phyloP scores from a whole-genome alignment of 306 rosid genomes.

The Casuarina cunninghamiana region DNA sequence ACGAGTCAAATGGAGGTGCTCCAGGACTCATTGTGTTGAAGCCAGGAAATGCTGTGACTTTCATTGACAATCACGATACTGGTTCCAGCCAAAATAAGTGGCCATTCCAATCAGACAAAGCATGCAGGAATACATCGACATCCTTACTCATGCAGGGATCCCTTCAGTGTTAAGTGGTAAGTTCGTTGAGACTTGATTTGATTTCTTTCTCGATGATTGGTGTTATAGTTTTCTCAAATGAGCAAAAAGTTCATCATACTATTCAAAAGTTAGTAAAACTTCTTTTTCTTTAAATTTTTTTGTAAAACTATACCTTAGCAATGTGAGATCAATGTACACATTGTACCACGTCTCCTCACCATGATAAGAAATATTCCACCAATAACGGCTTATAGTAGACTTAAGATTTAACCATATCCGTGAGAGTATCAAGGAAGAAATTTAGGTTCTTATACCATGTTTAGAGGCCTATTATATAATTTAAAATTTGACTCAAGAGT shows the following conservation, averaged over 20 bases:
- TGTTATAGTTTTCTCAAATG: background rate
- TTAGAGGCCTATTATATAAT: no score
- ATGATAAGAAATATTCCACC: no score
- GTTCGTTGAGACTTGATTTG: background rate
- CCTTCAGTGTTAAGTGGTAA: conserved; percentile 40
- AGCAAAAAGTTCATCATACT: background rate
- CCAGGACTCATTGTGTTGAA: conserved; percentile 44
- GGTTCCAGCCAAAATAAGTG: conserved; percentile 18
- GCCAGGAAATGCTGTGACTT: conserved; percentile 43
- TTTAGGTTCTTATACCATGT: no score
- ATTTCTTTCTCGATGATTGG: background rate
- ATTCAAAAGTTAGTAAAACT: no score
- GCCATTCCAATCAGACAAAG: conserved; percentile 32
- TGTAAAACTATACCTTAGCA: no score
- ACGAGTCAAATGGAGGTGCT: conserved; percentile 26
- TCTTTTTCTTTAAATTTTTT: no score
- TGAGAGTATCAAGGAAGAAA: no score
- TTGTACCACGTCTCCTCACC: no score
- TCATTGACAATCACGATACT: conserved; percentile 47
- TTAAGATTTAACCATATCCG: no score
- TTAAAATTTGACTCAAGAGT: no score
- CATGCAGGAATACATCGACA: conserved; percentile 40
- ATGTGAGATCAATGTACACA: no score
- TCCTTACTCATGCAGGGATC: conserved; percentile 48
- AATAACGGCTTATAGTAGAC: no score